These are phyloP conservation scores for Sporobolus alterniflorus DNA, from an alignment of 202 grass and related monocot genomes.

Conservation along the genomic window DNA sequence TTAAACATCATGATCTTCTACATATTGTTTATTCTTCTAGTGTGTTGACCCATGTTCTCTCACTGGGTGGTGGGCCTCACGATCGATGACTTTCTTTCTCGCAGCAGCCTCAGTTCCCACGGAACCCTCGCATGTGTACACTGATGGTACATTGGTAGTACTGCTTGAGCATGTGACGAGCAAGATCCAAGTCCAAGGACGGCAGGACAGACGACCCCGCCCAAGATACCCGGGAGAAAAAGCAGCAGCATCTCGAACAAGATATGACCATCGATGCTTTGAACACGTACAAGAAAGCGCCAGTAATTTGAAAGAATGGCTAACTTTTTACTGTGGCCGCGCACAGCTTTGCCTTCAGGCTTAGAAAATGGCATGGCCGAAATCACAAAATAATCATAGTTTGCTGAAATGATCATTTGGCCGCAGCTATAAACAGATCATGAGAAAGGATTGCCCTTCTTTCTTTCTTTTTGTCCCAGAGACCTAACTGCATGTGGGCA, in stretches of 20 bases:
- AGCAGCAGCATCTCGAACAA: neutral
- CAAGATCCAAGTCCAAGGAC: neutral
- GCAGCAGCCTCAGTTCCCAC: slow-evolving; percentile 2
- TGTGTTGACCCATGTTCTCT: neutral
- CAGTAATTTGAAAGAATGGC: neutral
- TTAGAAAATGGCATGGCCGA: neutral
- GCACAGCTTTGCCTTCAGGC: neutral
- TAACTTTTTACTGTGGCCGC: neutral
- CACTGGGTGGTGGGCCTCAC: neutral
- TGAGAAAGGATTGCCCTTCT: neutral
- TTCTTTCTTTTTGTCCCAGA: too few relatives aligned
- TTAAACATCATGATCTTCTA: neutral
- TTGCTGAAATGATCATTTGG: neutral
- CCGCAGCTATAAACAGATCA: neutral
- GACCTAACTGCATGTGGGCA: neutral
- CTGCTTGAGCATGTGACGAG: neutral
- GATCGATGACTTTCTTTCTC: neutral
- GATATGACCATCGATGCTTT: neutral
- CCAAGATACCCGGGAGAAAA: neutral
- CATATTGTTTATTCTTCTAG: neutral
- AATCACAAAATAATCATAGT: neutral
- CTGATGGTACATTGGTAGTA: neutral
- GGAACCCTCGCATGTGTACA: neutral
- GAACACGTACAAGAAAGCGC: neutral
- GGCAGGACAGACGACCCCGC: neutral